Evolutionary conservation across 2,329 filamentous ascomycete genomes (phyloP), one percentile per base, ranked within the genome.

Genomic region (Monosporascus cannonballus): DNA sequence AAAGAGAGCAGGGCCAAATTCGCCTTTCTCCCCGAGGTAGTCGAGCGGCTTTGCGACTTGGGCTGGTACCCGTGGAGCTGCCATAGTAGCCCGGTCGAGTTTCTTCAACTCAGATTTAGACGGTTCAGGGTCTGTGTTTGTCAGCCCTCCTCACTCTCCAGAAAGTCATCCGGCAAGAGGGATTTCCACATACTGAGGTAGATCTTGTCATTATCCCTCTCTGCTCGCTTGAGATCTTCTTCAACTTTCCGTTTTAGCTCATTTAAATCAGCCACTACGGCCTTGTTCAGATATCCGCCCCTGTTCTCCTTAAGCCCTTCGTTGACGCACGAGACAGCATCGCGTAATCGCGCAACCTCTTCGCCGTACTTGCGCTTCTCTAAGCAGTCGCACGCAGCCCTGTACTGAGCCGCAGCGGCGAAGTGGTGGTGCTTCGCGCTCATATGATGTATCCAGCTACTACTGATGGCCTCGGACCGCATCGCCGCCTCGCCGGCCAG

Each of bases 361-460:
- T 99, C 94, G 47, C 94, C 94, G 60, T 96, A 99, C 65, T 87
- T 95, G 48, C 87, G 79, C 78, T 96, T 97, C 71, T 97, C 94
- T 15, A 99, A 70, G 61, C 90, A 94, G 64, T 96, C 92, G 57
- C 90, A 86, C 0, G 94, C 90, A 25, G 93, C 90, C 15, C 94
- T 80, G 62, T 93, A 97, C 67, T 99, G 94, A 0, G 94, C 94
- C 0, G 94, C 94, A 0, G 90, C 93, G 1, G 93, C 92, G 71
- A 99, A 97, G 70, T 97, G 94, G 66, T 96, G 89, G 65, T 97
- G 92, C 69, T 97, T 99, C 6, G 93, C 94, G 25, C 89, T 92
- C 81, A 95, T 92, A 67, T 97, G 93, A 70, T 97, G 93, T 61
- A 99, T 96, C 94, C 93, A 97, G 57, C 94, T 89, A 52, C 88